phyloP scores from a whole-genome alignment of 257 asterid genomes.

The Jacaranda mimosifolia region DNA sequence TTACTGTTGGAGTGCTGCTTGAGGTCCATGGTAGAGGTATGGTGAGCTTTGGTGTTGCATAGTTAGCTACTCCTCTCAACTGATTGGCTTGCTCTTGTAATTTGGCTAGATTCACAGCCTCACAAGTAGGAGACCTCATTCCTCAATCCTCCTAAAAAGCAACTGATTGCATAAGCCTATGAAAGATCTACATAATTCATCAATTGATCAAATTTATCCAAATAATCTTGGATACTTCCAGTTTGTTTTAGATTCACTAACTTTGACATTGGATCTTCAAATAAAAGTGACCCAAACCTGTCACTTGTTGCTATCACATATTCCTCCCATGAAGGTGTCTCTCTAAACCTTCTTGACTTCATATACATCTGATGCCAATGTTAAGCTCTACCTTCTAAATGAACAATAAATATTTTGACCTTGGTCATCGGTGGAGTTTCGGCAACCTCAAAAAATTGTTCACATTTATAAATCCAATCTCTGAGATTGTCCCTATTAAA shows the following conservation, averaged over 20 bases:
- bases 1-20: too few species aligned
- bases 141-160: neutral
- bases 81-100: neutral
- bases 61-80: too few species aligned
- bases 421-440: neutral
- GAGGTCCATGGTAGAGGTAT: too few species aligned
- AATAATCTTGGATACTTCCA: neutral
- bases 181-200: neutral
- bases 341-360: neutral
- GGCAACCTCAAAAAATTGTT: neutral
- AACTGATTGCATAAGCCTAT: neutral
- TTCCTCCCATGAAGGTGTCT: neutral
- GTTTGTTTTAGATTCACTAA: neutral
- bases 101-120: neutral
- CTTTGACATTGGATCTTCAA: neutral
- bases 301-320: neutral
- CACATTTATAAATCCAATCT: too few species aligned
- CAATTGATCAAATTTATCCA: neutral
- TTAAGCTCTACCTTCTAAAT: neutral
- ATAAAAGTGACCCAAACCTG: neutral
- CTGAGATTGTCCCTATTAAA: neutral
- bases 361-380: neutral
- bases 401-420: neutral
- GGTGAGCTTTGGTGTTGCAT: too few species aligned
- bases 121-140: neutral